Conservation (phyloP, 2,329 filamentous ascomycete genomes). For the Xylariaceae sp. region DNA sequence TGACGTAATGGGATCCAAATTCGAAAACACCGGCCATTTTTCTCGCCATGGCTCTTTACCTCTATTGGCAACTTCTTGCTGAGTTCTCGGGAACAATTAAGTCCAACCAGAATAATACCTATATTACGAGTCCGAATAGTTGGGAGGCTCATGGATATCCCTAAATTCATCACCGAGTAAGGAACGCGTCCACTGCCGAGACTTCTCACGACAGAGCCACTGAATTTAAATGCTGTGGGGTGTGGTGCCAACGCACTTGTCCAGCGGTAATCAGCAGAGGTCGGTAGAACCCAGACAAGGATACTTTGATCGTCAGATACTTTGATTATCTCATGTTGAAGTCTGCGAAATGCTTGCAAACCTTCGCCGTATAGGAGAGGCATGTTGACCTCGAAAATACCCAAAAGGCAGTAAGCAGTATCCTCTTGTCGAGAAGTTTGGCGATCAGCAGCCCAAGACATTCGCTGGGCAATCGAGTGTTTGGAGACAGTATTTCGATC, state of each 20-base stretch:
- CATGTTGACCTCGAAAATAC: conserved; percentile 53
- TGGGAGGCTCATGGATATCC: conserved; percentile 20
- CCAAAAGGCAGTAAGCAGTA: conserved; percentile 52
- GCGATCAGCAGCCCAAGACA: conserved; percentile 49
- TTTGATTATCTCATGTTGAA: conserved; percentile 47
- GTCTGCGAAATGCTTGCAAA: conserved; percentile 39
- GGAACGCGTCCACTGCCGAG: not conserved
- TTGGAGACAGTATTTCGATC: conserved; percentile 25
- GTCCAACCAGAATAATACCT: not conserved
- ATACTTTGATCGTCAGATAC: conserved; percentile 39
- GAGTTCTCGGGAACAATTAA: conserved; percentile 32
- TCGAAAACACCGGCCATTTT: conserved; percentile 10
- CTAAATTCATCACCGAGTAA: conserved; percentile 31
- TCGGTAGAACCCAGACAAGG: conserved; percentile 36
- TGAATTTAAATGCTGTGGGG: conserved; percentile 26
- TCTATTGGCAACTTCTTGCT: not conserved
- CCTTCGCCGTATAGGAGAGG: conserved; percentile 52
- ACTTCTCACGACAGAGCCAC: conserved; percentile 30
- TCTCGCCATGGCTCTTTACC: not conserved
- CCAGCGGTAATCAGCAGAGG: not conserved
- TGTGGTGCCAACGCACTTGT: conserved; percentile 24
- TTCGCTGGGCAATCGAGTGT: conserved; percentile 45
- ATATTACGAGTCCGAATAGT: not conserved
- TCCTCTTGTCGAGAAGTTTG: conserved; percentile 48
- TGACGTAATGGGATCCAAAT: conserved; percentile 22